Base-by-base conservation (phyloP, 768 basidiomycete genomes). In the Phallus indusiatus region DNA sequence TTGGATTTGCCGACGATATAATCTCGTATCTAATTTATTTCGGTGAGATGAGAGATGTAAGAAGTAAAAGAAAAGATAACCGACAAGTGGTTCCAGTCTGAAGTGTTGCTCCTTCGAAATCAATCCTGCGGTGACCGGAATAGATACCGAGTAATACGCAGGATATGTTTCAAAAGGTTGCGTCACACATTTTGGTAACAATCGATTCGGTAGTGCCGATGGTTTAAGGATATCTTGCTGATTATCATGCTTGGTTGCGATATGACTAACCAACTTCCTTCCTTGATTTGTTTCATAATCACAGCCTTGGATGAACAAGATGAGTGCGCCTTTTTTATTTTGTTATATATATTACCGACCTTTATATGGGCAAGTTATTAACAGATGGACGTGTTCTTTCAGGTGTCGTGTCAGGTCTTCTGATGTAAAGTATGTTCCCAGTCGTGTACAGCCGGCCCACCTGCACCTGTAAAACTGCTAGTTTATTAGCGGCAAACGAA, bases 221-320 rank as follows among this genome's bases (percentile, higher is more conserved):
- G 71, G 68, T 66, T 73, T 76, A 52, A 76, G 67, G 7, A 42
- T 37, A 53, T 67, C 68, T 34, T 71, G 68, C 36, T 68, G 66
- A 60, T 74, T 70, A 64, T 75, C 73, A 24, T 75, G 70, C 22
- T 73, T 73, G 61, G 79, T 33, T 7, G 47, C 22, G 22, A 59
- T 76, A 68, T 85, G 82, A 64, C 74, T 77, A 36, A 76, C 69
- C 12, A 84, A 69, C 57, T 79, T 76, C 42, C 75, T 70, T 1
- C 80, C 87, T 87, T 60, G 35, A 18, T 21, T 49, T 22, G 56
- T 48, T 60, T 42, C 61, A 63, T 42, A 66, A 49, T 60, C 52
- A 60, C 59, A 47, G 37, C 33, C 18, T 51, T 53, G 7, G 28
- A 28, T 9, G 54, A 33, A 60, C 47, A 53, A 49, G 24, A 36